Evolutionary conservation across 805 yeast species (phyloP).

Genomic region (Candida glaebosa): DNA sequence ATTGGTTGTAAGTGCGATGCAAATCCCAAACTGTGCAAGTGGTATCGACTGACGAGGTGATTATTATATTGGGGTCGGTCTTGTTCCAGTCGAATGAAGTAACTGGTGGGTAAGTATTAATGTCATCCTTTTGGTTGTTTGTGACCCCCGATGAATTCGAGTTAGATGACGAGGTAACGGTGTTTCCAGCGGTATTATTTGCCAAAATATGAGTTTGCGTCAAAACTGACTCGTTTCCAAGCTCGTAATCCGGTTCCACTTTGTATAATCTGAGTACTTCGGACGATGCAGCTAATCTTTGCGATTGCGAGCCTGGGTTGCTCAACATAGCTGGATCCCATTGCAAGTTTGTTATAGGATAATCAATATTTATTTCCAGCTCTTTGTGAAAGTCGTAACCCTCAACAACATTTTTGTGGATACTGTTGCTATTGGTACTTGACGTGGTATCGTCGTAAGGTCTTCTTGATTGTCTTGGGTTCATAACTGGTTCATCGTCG

Average conservation of each 20-base stretch:
- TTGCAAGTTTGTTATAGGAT: constrained; percentile 68
- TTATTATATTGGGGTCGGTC: constrained; percentile 62
- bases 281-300: constrained; percentile 62
- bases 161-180: constrained; percentile 9
- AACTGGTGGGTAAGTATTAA: constrained; percentile 72
- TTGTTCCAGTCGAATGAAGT: constrained; percentile 94
- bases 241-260: constrained; percentile 43
- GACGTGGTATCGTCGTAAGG: neutral
- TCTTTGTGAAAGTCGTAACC: constrained; percentile 44
- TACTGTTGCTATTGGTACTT: neutral
- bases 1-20: constrained; percentile 21
- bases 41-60: constrained; percentile 89
- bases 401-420: constrained; percentile 14
- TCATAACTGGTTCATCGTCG: constrained; percentile 6
- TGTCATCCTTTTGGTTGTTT: constrained; percentile 26
- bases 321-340: constrained; percentile 63
- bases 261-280: constrained; percentile 70
- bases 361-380: constrained; percentile 53
- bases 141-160: constrained; percentile 11
- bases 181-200: constrained; percentile 26
- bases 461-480: neutral
- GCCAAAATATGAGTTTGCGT: constrained; percentile 40
- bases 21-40: constrained; percentile 97
- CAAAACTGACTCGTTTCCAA: constrained; percentile 36
- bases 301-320: constrained; percentile 20